Conservation (phyloP, 2,329 filamentous ascomycete species). For the Blastomyces parvus region DNA sequence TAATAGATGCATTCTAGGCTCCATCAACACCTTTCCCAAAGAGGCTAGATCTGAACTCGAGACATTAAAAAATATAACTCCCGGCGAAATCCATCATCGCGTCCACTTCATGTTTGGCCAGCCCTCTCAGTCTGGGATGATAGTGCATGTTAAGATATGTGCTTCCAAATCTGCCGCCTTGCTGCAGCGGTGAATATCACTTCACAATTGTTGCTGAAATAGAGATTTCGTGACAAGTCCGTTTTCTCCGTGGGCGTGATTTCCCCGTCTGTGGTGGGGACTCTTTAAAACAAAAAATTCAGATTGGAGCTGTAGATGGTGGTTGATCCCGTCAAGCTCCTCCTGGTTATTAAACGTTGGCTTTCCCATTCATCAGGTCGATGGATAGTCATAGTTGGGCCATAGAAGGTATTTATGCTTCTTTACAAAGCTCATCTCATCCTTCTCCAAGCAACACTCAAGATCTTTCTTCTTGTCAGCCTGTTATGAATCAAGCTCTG, state of each 20-base stretch:
- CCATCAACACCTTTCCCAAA: not conserved
- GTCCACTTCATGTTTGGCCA: not conserved
- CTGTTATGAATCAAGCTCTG: conserved; percentile 26
- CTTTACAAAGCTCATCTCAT: conserved; percentile 16
- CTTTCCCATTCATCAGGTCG: conserved; percentile 16
- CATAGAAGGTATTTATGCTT: conserved; percentile 34
- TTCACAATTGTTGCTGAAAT: not conserved
- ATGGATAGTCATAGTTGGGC: conserved; percentile 13
- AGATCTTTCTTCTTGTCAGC: conserved; percentile 18
- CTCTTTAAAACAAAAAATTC: not conserved
- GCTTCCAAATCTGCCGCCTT: not conserved
- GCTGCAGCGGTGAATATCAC: conserved; percentile 16
- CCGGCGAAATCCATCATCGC: not conserved
- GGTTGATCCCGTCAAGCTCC: conserved; percentile 10
- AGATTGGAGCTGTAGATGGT: conserved; percentile 7
- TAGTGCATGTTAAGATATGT: not conserved
- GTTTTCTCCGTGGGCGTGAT: not conserved
- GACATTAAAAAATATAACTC: not conserved
- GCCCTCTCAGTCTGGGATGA: not conserved
- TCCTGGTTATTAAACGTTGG: conserved; percentile 7
- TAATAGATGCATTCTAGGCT: not conserved
- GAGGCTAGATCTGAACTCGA: not conserved
- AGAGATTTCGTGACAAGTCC: conserved; percentile 1
- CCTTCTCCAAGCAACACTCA: conserved; percentile 7
- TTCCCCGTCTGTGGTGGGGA: not conserved